These are phyloP conservation scores for Clonostachys solani DNA, from an alignment of 2,329 filamentous ascomycete genomes.

Conservation along the genomic window DNA sequence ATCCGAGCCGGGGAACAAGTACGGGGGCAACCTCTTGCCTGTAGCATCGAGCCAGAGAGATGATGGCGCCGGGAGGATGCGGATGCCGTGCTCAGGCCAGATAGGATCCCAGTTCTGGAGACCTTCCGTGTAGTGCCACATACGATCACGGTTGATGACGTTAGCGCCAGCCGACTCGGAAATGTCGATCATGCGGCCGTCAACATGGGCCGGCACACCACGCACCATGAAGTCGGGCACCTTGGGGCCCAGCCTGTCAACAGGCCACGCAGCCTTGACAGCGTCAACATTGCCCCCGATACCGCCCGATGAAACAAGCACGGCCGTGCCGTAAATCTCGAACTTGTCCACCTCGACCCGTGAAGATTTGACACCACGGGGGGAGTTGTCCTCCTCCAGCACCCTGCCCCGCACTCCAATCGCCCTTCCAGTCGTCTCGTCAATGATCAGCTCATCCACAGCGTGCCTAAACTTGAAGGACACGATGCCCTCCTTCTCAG, in stretches of 20 bases:
- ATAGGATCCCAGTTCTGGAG: conserved; percentile 58
- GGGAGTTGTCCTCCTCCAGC: conserved; percentile 43
- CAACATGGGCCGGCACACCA: conserved; percentile 60
- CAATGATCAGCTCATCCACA: conserved; percentile 52
- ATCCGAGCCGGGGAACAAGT: conserved; percentile 52
- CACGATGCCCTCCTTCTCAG: conserved; percentile 45
- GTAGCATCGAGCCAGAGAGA: conserved; percentile 60
- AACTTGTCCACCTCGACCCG: conserved; percentile 44
- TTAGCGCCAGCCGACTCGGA: conserved; percentile 45
- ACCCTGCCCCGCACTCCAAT: conserved; percentile 49
- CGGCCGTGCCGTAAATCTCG: conserved; percentile 45
- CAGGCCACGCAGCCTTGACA: conserved; percentile 53
- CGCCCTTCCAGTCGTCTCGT: conserved; percentile 38
- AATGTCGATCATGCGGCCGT: conserved; percentile 58
- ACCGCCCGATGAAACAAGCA: conserved; percentile 53
- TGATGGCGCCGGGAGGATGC: conserved; percentile 55
- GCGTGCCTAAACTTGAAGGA: conserved; percentile 51
- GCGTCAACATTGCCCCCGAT: conserved; percentile 60
- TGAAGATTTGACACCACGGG: conserved; percentile 47
- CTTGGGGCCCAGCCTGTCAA: conserved; percentile 50
- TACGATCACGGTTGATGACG: conserved; percentile 56
- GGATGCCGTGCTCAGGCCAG: conserved; percentile 58
- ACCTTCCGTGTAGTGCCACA: conserved; percentile 66
- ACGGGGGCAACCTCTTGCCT: conserved; percentile 52
- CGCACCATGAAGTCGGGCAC: conserved; percentile 53